Base-by-base conservation (phyloP, 441 rosid genomes). In the Mallotus repandus region DNA sequence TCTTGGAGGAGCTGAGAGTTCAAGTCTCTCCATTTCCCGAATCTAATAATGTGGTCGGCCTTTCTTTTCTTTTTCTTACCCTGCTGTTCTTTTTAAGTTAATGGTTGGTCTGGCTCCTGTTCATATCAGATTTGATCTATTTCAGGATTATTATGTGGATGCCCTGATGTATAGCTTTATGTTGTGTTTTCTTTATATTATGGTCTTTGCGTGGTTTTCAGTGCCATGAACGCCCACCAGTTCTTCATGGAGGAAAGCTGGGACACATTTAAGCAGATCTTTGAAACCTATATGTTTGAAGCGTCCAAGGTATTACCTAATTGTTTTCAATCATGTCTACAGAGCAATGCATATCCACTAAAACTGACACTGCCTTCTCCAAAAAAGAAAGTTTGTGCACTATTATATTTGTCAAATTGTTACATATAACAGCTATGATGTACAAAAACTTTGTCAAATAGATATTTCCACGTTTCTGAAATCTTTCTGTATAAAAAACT, bases 11-110 rank as follows among this genome's bases (percentile, higher is more conserved):
- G 96, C 88, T 91, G 98, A 90, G 98, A 95, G 99, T 95, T 95
- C 99, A 85, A 95, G 84, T 91, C 99, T 95, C 98, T 95, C 98
- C 99, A 91, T 95, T 89, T 90, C 99, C 97, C 97, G 83, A 84
- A 77, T 75, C 65, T 74, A 19, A 72, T 77, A 38, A 38, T 38
- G 52, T 69, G 69, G 43, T 74, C 60, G 59, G 69, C 59, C 10
- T 16, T 13, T 21, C 14, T 12, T 43, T 63, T 35, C 1, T 8
- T 13, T n/a, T 41, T 45, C 32, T 29, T 29, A 29, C 32, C 63
- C 7, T 32, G 9, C 54, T 63, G 15, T n/a, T 38, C 54, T 53
- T 21, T 22, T 22, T 22, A 25, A 55, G 8, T 45, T 73, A 61
- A 4, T 25, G 25, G 50, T 65, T 68, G 50, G 49, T 60, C 55